Evolutionary conservation across 441 rosid genomes (phyloP).

Genomic region (Pelargonium cotyledonis): DNA sequence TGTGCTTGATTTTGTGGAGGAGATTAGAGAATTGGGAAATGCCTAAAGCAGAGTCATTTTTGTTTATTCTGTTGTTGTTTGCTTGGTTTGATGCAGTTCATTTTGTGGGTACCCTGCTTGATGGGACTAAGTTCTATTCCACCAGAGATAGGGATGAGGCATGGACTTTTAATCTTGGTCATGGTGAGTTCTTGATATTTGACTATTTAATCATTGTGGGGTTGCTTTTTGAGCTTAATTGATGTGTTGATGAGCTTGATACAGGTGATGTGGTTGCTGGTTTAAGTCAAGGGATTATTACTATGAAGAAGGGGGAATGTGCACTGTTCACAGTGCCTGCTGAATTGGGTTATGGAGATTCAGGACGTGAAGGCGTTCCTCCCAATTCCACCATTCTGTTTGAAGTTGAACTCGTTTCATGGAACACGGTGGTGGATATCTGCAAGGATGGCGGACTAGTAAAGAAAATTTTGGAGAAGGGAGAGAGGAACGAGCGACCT

Average conservation of each 20-base stretch:
- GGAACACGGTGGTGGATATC: conserved; percentile 50
- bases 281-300: conserved; percentile 43
- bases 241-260: conserved; percentile 12
- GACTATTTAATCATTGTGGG: not conserved
- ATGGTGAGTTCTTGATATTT: conserved; percentile 28
- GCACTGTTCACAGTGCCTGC: conserved; percentile 51
- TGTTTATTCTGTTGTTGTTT: not conserved
- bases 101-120: conserved; percentile 40
- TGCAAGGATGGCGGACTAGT: conserved; percentile 50
- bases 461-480: conserved; percentile 47
- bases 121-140: conserved; percentile 42
- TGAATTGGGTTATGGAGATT: conserved; percentile 38
- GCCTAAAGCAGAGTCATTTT: not conserved
- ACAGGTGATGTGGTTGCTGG: conserved; percentile 44
- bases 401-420: conserved; percentile 48
- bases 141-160: conserved; percentile 39
- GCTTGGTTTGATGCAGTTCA: conserved; percentile 36
- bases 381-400: conserved; percentile 37
- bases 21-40: not conserved
- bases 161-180: conserved; percentile 40
- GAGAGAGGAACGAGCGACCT: conserved; percentile 35
- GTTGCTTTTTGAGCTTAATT: conserved; percentile 5
- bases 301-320: conserved; percentile 51
- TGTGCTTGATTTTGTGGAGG: conserved; percentile 5
- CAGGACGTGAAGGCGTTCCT: conserved; percentile 35